phyloP scores from a whole-genome alignment of 768 basidiomycete genomes.

The Thelephora ganbajun region DNA sequence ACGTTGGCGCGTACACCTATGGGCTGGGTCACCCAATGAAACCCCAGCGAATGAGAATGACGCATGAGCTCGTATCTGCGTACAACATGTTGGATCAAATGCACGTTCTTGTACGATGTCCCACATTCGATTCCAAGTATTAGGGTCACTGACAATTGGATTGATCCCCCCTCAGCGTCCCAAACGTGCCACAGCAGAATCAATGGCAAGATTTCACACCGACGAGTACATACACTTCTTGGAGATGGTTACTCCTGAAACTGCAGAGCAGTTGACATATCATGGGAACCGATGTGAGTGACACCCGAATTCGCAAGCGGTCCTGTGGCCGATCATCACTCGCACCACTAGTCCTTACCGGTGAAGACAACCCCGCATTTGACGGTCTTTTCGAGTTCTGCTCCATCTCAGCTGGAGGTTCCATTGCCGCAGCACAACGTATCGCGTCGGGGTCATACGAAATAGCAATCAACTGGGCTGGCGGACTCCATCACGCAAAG shows the following conservation, averaged over 20 bases:
- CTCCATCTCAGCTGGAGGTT: constrained; percentile 91
- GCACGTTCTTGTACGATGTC: constrained; percentile 65
- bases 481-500: constrained; percentile 98
- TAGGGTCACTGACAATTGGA: neutral
- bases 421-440: constrained; percentile 75
- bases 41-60: constrained; percentile 82
- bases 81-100: constrained; percentile 93
- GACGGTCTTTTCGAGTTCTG: constrained; percentile 97
- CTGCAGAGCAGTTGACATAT: constrained; percentile 71
- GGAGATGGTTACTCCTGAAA: constrained; percentile 81
- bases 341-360: constrained; percentile 35
- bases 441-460: constrained; percentile 70
- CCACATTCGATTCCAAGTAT: neutral
- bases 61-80: constrained; percentile 80
- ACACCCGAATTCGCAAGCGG: neutral
- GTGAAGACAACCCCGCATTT: constrained; percentile 93
- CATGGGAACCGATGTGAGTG: constrained; percentile 73
- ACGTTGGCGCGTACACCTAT: constrained; percentile 67
- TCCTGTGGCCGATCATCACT: neutral
- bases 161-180: constrained; percentile 20
- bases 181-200: constrained; percentile 20
- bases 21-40: constrained; percentile 92
- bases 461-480: constrained; percentile 92
- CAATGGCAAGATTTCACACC: constrained; percentile 92
- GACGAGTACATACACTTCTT: constrained; percentile 97